Evolutionary conservation across 1,139 yeast species (phyloP), one percentile per base, ranked within the genome.

Genomic region (Lodderomyces parapsilosis): DNA sequence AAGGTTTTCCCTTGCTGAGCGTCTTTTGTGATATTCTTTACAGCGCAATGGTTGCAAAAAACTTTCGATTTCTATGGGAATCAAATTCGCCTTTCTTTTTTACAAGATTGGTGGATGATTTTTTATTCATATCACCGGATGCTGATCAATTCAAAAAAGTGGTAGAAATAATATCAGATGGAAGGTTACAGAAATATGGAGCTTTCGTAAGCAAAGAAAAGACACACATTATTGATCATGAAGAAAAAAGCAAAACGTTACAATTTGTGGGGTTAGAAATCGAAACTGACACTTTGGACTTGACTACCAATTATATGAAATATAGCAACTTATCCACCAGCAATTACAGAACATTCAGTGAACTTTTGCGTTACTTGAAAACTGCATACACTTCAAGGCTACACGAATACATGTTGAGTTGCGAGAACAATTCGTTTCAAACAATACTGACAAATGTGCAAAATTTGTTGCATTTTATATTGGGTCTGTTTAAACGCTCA

Each of bases 101-200:
- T 0, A 50, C 89, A 9, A 65, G 97, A 43, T 63, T 87, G 23
- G 96, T 90, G 0, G 99, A 93, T 61, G 99, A 93, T 59, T 93
- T 93, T 55, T 58, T 93, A 31, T 68, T 88, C 19, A 62, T 91
- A 0, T 74, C 95, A 0, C 68, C 81, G 1, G 52, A 51, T 20
- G 36, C 49, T 22, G 45, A 48, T 1, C 51, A 54, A 2, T 63
- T 65, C 38, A 33, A 51, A 3, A 38, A 49, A 25, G 62, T 63
- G 4, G 48, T 50, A 23, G 44, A 43, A 1, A 45, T 57, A 0
- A 56, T 63, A 0, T 30, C 20, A 5, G 38, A 24, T 11, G 45
- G 51, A 3, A 57, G 70, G 7, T 75, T 84, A 32, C 42, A 48
- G 30, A 11, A 33, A 13, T 85, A 78, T 58, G 91, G 91, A 2